Evolutionary conservation across 768 basidiomycete genomes (phyloP), one percentile per base, ranked within the genome.

Genomic region (Pholiota conissans): DNA sequence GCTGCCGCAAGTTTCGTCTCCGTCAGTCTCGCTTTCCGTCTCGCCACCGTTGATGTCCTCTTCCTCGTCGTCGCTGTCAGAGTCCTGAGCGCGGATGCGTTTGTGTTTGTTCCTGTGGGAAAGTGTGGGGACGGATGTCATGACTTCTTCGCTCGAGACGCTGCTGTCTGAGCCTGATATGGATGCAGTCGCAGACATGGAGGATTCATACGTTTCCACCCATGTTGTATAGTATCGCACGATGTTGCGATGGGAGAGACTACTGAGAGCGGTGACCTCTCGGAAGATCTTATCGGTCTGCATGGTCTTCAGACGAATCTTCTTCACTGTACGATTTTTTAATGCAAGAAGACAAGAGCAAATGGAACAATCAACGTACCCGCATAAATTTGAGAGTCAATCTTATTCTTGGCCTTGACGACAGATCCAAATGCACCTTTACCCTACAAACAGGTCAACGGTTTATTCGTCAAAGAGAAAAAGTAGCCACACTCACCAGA

Each of bases 341-440:
- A 40, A 10, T n/a, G 7, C 20, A 32, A 16, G 32, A 32, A 52
- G 18, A 18, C 34, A 32, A 37, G n/a, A n/a, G n/a, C n/a, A n/a
- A n/a, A n/a, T n/a, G n/a, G n/a, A n/a, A n/a, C n/a, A n/a, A 13
- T 7, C 30, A 22, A 75, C 79, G 9, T 53, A 86, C 88, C 87
- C 11, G 91, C 92, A 67, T 94, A 95, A 55, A 93, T 90, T 22
- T 90, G 80, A 10, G 79, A 82, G 67, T 97, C 95, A 20, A 95
- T 86, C 75, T 86, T 91, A 66, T 96, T 94, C 46, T 88, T 80
- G 2, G 94, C 95, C 69, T 97, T 97, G 28, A 97, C 93, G 0
- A 97, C 94, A n/a, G 92, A 91, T 0, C 94, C 94, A 70, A 93
- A 96, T 0, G 84, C 93, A 0, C 95, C 95, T 67, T 89, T 89